Conservation (phyloP, 441 rosid genomes). For the Raphanus hybrid region DNA sequence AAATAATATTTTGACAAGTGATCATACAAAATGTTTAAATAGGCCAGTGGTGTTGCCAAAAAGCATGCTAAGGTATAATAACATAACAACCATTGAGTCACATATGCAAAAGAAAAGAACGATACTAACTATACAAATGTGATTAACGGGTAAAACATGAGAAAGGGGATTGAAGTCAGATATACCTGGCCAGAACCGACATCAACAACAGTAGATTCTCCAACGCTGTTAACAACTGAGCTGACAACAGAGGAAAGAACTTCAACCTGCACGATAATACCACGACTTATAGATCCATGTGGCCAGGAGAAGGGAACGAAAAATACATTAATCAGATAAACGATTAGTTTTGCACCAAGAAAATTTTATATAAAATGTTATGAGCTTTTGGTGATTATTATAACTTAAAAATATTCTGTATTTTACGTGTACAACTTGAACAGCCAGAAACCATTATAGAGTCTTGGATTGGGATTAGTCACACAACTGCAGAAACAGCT, state of each 20-base stretch:
- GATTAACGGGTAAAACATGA: conserved; percentile 22
- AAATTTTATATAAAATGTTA: neutral
- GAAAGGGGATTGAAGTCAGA: conserved; percentile 7
- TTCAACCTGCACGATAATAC: conserved; percentile 64
- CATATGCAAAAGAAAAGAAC: neutral
- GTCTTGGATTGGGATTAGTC: neutral
- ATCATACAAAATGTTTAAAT: too few relatives aligned
- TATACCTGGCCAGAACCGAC: conserved; percentile 95
- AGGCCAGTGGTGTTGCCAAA: neutral
- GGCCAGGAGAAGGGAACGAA: conserved; percentile 18
- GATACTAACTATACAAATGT: neutral
- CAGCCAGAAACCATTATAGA: neutral
- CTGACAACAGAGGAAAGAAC: conserved; percentile 79
- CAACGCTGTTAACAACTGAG: conserved; percentile 57
- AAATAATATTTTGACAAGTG: conserved; percentile 32
- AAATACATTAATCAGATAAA: neutral
- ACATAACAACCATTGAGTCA: neutral
- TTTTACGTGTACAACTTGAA: conserved; percentile 12
- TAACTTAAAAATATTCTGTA: neutral
- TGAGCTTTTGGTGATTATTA: conserved; percentile 14
- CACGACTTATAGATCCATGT: conserved; percentile 10
- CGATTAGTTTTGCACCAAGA: neutral
- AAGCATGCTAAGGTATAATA: neutral
- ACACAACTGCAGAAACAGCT: conserved; percentile 16
- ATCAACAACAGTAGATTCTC: conserved; percentile 69